These are phyloP conservation scores for Pleurozium schreberi DNA, from an alignment of 225 moss, liverwort and hornwort genomes.

Conservation along the genomic window DNA sequence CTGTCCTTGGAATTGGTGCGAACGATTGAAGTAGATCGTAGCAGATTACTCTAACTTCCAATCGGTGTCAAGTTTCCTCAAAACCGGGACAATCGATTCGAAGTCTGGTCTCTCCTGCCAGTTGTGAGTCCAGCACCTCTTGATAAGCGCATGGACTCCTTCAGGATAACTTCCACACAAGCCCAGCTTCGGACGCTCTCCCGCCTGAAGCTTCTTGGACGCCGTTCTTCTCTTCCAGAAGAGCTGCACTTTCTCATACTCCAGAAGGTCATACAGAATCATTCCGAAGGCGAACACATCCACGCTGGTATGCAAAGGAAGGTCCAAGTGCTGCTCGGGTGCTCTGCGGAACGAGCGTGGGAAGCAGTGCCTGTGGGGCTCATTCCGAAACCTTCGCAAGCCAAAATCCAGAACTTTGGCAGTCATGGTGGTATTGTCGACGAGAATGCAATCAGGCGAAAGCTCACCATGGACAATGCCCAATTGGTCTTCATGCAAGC, in stretches of 20 bases:
- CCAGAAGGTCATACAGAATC: constrained; percentile 22
- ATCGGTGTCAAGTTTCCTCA: not conserved
- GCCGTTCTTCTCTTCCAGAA: constrained; percentile 17
- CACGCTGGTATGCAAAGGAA: not conserved
- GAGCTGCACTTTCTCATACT: not conserved
- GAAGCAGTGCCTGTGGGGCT: not conserved
- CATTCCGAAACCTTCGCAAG: constrained; percentile 14
- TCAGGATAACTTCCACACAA: not conserved
- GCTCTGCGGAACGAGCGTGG: constrained; percentile 1
- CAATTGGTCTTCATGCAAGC: constrained; percentile 18
- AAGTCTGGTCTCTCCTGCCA: constrained; percentile 18
- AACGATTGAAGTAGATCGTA: not conserved
- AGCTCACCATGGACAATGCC: constrained; percentile 25
- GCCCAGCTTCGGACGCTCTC: constrained; percentile 4
- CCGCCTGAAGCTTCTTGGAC: constrained; percentile 1
- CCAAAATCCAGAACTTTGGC: constrained; percentile 31
- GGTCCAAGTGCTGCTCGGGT: constrained; percentile 15
- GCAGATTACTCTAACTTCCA: not conserved
- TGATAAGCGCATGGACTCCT: not conserved
- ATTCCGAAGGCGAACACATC: constrained; percentile 27
- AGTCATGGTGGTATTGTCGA: not conserved
- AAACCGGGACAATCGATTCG: constrained; percentile 3
- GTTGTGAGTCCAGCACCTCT: constrained; percentile 2
- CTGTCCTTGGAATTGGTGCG: not conserved
- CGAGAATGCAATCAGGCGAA: constrained; percentile 22